A percentile compares a stretch with the other conserved stretches of the same genome.
phyloP scores from a whole-genome alignment of 2,329 filamentous ascomycete genomes.

The Tothia fuscella region DNA sequence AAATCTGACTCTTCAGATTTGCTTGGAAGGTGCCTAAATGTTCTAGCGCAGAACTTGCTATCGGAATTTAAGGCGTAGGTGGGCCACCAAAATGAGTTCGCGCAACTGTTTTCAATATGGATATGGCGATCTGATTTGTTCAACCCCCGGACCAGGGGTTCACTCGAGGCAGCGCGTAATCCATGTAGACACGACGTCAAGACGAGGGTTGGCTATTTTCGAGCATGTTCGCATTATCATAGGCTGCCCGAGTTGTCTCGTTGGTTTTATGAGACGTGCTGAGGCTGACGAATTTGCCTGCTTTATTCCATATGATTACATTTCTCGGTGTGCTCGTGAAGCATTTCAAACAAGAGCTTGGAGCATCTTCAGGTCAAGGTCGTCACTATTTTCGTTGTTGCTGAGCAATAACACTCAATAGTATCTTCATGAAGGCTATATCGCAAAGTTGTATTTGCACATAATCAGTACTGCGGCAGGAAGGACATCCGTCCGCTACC shows the following conservation, averaged over 20 bases:
- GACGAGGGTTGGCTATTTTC: neutral
- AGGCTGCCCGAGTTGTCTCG: neutral
- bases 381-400: neutral
- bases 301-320: no score
- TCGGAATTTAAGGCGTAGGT: no score
- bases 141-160: neutral
- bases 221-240: neutral
- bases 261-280: neutral
- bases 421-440: neutral
- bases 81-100: no score
- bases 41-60: no score
- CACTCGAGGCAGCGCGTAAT: neutral
- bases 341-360: neutral
- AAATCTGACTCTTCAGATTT: no score
- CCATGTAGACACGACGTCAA: neutral
- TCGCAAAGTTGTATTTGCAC: neutral
- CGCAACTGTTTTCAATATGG: no score
- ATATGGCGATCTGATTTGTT: neutral
- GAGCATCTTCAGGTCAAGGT: neutral
- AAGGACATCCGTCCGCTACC: neutral
- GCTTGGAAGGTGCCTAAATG: no score
- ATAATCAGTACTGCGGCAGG: neutral
- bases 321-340: no score
- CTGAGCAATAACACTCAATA: neutral
- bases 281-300: conserved; percentile 1